phyloP scores from a whole-genome alignment of 768 basidiomycete species.

The Termitomyces sp. region DNA sequence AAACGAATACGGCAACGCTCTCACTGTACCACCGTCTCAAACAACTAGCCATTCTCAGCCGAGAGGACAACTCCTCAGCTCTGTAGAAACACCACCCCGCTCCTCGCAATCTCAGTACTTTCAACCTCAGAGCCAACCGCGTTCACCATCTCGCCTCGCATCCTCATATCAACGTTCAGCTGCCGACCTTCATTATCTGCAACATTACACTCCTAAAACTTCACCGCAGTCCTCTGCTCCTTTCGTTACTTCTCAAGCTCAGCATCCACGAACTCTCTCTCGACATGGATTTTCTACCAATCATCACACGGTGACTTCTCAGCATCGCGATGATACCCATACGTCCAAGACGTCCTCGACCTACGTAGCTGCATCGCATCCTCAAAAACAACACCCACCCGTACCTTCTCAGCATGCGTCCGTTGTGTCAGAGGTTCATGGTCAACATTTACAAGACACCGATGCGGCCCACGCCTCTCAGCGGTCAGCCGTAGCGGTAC shows the following conservation, averaged over 20 bases:
- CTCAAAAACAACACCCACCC: not conserved
- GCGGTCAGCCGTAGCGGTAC: not conserved
- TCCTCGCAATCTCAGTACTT: constrained; percentile 8
- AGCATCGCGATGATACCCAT: not conserved
- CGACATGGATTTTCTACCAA: not conserved
- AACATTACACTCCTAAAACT: not conserved
- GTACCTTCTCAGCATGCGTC: not conserved
- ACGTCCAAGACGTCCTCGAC: not conserved
- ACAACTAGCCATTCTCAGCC: not conserved
- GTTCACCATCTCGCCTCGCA: not conserved
- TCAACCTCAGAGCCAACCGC: not conserved
- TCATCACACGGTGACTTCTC: not conserved
- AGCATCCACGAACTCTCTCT: not conserved
- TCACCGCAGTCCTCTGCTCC: not conserved
- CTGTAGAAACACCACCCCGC: not conserved
- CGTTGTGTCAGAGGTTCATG: not conserved
- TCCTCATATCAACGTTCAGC: not conserved
- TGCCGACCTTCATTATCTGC: not conserved
- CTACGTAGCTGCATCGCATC: not conserved
- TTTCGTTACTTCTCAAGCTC: not conserved
- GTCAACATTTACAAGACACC: not conserved
- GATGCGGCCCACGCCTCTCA: not conserved
- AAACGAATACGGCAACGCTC: constrained; percentile 12
- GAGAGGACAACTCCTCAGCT: not conserved
- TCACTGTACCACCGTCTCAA: constrained; percentile 2